A percentile compares a stretch with the other conserved stretches of the same genome.
These are phyloP conservation scores for Diaporthe destruens DNA, from an alignment of 2,329 filamentous ascomycete species.

Conservation along the genomic window DNA sequence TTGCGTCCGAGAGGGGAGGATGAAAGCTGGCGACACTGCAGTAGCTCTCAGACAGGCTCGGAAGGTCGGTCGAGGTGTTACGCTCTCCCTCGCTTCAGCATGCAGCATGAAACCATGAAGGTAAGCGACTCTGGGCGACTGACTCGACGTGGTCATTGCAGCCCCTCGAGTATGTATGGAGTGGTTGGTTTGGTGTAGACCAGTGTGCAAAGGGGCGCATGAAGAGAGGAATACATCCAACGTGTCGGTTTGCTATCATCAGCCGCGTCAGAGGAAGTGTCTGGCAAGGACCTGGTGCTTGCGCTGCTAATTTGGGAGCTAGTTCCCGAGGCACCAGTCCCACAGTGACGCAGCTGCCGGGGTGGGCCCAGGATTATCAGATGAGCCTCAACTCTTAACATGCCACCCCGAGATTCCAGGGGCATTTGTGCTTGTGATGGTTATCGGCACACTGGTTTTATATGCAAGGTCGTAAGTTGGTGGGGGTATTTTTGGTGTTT, in stretches of 20 bases:
- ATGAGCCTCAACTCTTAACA: constrained; percentile 32
- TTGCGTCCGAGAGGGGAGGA: constrained; percentile 3
- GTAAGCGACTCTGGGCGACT: constrained; percentile 28
- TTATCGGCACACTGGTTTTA: neutral
- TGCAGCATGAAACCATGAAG: constrained; percentile 39
- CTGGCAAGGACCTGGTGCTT: constrained; percentile 18
- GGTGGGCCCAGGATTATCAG: constrained; percentile 17
- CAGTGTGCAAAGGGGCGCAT: neutral
- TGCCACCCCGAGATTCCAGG: constrained; percentile 32
- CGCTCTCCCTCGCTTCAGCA: constrained; percentile 39
- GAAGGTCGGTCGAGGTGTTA: constrained; percentile 35
- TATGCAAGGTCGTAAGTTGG: neutral
- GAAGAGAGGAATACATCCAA: constrained; percentile 22
- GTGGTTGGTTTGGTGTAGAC: neutral
- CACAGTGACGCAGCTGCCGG: constrained; percentile 28
- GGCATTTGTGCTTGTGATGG: neutral
- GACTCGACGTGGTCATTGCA: constrained; percentile 38
- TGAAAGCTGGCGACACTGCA: constrained; percentile 19
- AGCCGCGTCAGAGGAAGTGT: constrained; percentile 22
- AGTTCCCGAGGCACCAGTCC: constrained; percentile 26
- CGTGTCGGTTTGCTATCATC: constrained; percentile 32
- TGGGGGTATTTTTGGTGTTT: too few species aligned
- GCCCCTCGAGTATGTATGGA: constrained; percentile 21
- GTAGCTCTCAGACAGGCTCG: neutral
- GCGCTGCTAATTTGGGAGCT: constrained; percentile 28